Evolutionary conservation across 176 grass and related monocot species (phyloP).

Genomic region (Pharus latifolius): DNA sequence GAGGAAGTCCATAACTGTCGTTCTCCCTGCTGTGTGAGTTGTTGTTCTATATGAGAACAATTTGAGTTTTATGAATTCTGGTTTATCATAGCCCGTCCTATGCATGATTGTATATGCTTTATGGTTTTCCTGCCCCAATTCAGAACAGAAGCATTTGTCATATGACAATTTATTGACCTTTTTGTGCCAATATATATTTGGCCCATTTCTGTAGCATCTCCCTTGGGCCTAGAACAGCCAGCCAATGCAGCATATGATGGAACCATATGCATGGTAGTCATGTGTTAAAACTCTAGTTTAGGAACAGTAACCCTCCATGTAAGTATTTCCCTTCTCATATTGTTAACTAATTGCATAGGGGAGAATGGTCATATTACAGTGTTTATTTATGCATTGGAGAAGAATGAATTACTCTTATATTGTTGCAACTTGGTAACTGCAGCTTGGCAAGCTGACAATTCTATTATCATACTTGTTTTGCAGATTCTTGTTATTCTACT

Average conservation of each 20-base stretch:
- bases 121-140: too few relatives aligned
- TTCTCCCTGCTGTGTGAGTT: too few relatives aligned
- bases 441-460: background rate
- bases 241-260: background rate
- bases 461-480: background rate
- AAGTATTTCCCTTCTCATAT: background rate
- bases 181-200: too few relatives aligned
- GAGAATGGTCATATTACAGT: background rate
- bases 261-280: background rate
- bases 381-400: background rate
- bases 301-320: background rate
- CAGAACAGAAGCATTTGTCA: too few relatives aligned
- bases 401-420: background rate
- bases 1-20: too few relatives aligned
- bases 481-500: conserved; percentile 58
- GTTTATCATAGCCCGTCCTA: too few relatives aligned
- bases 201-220: too few relatives aligned
- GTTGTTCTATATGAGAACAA: too few relatives aligned
- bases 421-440: background rate
- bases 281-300: background rate
- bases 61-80: too few relatives aligned
- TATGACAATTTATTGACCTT: too few relatives aligned
- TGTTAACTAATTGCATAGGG: background rate
- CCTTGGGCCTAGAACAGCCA: background rate
- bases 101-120: too few relatives aligned